These are phyloP conservation scores for Aegle marmelos DNA, from an alignment of 345 rosid species.

Conservation along the genomic window DNA sequence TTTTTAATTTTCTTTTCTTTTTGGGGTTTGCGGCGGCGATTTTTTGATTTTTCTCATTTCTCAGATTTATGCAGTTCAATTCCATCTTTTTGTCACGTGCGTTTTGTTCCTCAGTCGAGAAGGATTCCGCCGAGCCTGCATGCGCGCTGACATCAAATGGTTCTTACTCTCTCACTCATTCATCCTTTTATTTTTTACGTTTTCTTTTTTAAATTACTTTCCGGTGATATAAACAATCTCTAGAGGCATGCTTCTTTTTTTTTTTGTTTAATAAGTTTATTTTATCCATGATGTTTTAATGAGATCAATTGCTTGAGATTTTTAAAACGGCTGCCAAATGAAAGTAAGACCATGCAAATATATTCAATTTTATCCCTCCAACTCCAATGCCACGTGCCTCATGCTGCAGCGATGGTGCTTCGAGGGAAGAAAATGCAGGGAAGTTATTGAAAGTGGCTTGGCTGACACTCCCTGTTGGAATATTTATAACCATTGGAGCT, in stretches of 20 bases:
- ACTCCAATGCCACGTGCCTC: neutral
- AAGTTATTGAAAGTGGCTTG: conserved; percentile 80
- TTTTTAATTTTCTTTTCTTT: neutral
- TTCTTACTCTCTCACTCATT: conserved; percentile 18
- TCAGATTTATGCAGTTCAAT: conserved; percentile 87
- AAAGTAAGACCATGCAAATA: neutral
- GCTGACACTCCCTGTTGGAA: conserved; percentile 70
- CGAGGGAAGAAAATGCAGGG: conserved; percentile 34
- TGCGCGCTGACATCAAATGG: conserved; percentile 80
- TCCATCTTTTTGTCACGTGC: conserved; percentile 87
- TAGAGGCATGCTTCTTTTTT: neutral
- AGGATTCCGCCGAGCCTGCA: conserved; percentile 87
- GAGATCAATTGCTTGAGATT: too few species aligned
- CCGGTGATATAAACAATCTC: neutral
- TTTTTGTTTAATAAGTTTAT: too few species aligned
- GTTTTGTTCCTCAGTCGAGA: conserved; percentile 91
- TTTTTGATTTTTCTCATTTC: neutral
- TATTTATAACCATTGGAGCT: conserved; percentile 53
- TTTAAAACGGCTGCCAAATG: neutral
- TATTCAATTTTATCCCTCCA: too few species aligned
- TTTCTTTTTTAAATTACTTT: neutral
- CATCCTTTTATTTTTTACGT: neutral
- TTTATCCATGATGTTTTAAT: too few species aligned
- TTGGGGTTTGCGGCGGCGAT: neutral
- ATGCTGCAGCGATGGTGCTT: conserved; percentile 50